Conservation (phyloP, 177 flowering plant genomes). For the Telopea speciosissima region DNA sequence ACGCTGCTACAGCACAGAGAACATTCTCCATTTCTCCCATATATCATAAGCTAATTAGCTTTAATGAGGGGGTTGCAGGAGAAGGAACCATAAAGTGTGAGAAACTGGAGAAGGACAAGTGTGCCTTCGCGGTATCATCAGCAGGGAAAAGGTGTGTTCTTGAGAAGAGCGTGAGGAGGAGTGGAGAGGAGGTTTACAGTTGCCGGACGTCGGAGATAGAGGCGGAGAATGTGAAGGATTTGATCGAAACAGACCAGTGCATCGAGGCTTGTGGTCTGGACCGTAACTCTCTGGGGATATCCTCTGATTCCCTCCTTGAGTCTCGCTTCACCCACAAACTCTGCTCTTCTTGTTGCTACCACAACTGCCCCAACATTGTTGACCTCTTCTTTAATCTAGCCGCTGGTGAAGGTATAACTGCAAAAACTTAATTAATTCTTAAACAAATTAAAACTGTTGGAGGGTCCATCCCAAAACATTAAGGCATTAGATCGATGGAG, state of each 20-base stretch:
- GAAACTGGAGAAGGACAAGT: constrained; percentile 22
- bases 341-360: constrained; percentile 44
- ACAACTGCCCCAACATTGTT: constrained; percentile 40
- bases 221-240: constrained; percentile 26
- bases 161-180: constrained; percentile 32
- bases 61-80: constrained; percentile 10
- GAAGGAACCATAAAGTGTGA: constrained; percentile 30
- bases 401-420: constrained; percentile 40
- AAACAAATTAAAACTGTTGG: too few species aligned
- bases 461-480: too few species aligned
- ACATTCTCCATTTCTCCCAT: too few species aligned
- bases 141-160: constrained; percentile 40
- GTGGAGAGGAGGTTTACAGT: constrained; percentile 28
- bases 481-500: too few species aligned
- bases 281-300: constrained; percentile 34
- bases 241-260: constrained; percentile 40
- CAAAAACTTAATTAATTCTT: too few species aligned
- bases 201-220: constrained; percentile 38
- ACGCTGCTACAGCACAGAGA: too few species aligned
- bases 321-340: constrained; percentile 30
- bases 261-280: constrained; percentile 37
- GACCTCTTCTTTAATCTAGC: constrained; percentile 51
- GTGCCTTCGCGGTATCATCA: constrained; percentile 41
- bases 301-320: constrained; percentile 43
- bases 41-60: too few species aligned